Evolutionary conservation across 495 filamentous ascomycete species (phyloP).

Genomic region (Penicillium desertorum): DNA sequence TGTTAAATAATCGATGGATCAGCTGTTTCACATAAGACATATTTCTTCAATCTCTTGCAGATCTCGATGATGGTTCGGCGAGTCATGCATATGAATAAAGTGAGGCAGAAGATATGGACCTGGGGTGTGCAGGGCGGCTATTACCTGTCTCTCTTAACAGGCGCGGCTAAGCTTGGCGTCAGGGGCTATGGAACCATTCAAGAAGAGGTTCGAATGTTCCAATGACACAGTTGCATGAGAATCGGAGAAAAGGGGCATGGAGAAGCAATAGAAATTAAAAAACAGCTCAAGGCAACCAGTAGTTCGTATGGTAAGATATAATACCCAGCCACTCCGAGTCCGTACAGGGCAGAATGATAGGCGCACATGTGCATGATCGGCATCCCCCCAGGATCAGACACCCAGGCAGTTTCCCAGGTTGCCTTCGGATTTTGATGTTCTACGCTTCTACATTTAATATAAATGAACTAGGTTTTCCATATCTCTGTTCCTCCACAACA

Average conservation of each 20-base stretch:
- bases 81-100: neutral
- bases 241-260: neutral
- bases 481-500: neutral
- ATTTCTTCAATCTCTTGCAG: neutral
- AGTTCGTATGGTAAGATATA: too few species aligned
- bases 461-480: neutral
- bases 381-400: neutral
- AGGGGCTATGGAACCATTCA: neutral
- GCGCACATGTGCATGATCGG: neutral
- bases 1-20: neutral
- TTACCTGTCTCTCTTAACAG: neutral
- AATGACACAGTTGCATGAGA: neutral
- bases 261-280: neutral
- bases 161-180: neutral
- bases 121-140: neutral
- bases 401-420: neutral
- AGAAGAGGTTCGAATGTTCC: neutral
- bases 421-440: neutral
- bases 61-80: neutral
- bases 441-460: too few species aligned
- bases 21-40: neutral
- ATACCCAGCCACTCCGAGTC: too few species aligned
- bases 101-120: slow-evolving; percentile 1
- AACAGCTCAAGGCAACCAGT: neutral
- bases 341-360: neutral